phyloP scores from a whole-genome alignment of 2,329 filamentous ascomycete species.

The Fonsecaea monophora region DNA sequence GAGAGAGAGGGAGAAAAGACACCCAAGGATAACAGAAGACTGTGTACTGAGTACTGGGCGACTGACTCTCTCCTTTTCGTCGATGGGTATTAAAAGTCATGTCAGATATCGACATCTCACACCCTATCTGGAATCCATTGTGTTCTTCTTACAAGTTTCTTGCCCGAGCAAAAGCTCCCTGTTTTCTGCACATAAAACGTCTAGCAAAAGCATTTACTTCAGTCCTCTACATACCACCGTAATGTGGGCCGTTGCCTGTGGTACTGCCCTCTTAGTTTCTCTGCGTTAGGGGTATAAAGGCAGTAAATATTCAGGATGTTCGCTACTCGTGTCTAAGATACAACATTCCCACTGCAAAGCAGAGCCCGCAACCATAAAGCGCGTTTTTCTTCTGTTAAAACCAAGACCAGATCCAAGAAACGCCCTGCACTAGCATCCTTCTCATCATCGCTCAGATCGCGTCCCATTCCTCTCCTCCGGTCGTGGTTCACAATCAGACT shows the following conservation, averaged over 20 bases:
- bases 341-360: neutral
- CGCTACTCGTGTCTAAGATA: conserved; percentile 5
- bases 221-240: no score
- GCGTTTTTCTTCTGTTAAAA: neutral
- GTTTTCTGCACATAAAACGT: no score
- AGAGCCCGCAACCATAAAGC: neutral
- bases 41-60: no score
- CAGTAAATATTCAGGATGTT: neutral
- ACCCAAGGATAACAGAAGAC: no score
- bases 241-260: no score
- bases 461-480: neutral
- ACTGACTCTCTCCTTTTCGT: no score
- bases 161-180: no score
- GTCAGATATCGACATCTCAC: no score
- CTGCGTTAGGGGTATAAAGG: neutral
- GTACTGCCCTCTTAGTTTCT: neutral
- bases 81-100: no score
- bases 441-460: neutral
- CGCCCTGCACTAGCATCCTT: neutral
- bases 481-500: neutral
- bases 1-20: neutral
- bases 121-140: no score
- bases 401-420: neutral
- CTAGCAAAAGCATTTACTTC: no score
- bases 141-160: no score